Evolutionary conservation across 2,329 filamentous ascomycete species (phyloP).

Genomic region (Fusarium odoratissimum): DNA sequence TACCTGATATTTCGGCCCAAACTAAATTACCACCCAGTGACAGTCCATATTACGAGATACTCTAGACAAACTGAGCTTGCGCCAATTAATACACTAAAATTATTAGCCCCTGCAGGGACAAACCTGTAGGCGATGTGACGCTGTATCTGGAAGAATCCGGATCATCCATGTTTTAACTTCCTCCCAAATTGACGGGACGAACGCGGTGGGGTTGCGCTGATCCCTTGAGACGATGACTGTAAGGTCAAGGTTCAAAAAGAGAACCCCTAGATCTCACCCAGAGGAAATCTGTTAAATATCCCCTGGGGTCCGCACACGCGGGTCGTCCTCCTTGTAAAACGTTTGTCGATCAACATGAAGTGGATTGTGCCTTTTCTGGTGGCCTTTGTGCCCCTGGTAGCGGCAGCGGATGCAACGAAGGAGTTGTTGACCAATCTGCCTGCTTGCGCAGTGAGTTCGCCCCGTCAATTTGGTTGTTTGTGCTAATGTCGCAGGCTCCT

Average conservation of each 20-base stretch:
- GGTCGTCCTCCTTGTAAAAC: conserved; percentile 9
- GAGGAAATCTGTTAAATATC: conserved; percentile 17
- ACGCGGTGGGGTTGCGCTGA: neutral
- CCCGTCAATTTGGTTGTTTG: too few relatives aligned
- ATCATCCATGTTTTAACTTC: neutral
- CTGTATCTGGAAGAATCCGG: conserved; percentile 14
- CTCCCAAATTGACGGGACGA: conserved; percentile 9
- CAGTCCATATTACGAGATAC: neutral
- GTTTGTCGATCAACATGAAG: conserved; percentile 39
- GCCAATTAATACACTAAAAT: neutral
- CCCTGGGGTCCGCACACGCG: conserved; percentile 4
- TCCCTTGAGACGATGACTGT: conserved; percentile 6
- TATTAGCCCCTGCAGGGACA: neutral
- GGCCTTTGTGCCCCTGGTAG: conserved; percentile 30
- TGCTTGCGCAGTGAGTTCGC: conserved; percentile 38
- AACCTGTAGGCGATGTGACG: neutral
- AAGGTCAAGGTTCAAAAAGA: neutral
- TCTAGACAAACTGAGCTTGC: neutral
- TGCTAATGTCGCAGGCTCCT: too few relatives aligned
- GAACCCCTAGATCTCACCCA: neutral
- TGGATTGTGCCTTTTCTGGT: conserved; percentile 39
- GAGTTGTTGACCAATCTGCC: conserved; percentile 33
- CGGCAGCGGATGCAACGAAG: conserved; percentile 21
- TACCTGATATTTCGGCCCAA: neutral
- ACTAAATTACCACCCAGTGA: neutral